phyloP scores from a whole-genome alignment of 495 filamentous ascomycete genomes.

The Hamigera avellanea region DNA sequence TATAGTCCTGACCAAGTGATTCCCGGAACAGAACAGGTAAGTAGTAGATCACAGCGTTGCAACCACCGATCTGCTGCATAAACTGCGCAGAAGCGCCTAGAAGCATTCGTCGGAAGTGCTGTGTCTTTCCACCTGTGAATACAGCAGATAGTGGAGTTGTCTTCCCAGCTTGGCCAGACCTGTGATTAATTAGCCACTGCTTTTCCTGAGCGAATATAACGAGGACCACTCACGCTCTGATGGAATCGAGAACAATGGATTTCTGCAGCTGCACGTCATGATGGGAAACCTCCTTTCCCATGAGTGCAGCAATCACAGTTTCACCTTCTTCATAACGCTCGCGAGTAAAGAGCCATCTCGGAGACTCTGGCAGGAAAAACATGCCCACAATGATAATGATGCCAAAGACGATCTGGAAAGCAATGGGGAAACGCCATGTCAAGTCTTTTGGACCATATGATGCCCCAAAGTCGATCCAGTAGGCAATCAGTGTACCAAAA shows the following conservation, averaged over 20 bases:
- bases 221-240: constrained; percentile 46
- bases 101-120: constrained; percentile 33
- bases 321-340: constrained; percentile 43
- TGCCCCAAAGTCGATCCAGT: constrained; percentile 76
- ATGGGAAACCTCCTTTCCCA: constrained; percentile 4
- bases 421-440: constrained; percentile 59
- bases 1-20: constrained; percentile 44
- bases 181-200: constrained; percentile 36
- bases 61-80: constrained; percentile 67
- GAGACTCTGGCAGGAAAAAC: constrained; percentile 59
- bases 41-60: constrained; percentile 80
- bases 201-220: no score
- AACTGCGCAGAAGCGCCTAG: constrained; percentile 41
- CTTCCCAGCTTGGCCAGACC: constrained; percentile 12
- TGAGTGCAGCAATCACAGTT: constrained; percentile 34
- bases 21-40: constrained; percentile 65
- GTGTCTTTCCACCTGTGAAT: constrained; percentile 32
- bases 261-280: constrained; percentile 28
- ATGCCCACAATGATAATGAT: constrained; percentile 46
- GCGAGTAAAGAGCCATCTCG: constrained; percentile 59
- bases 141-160: constrained; percentile 27
- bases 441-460: constrained; percentile 38
- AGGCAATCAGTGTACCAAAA: constrained; percentile 65
- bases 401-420: constrained; percentile 68
- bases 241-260: constrained; percentile 49